These are phyloP conservation scores for Neurospora discreta DNA, from an alignment of 495 filamentous ascomycete species.

Conservation along the genomic window DNA sequence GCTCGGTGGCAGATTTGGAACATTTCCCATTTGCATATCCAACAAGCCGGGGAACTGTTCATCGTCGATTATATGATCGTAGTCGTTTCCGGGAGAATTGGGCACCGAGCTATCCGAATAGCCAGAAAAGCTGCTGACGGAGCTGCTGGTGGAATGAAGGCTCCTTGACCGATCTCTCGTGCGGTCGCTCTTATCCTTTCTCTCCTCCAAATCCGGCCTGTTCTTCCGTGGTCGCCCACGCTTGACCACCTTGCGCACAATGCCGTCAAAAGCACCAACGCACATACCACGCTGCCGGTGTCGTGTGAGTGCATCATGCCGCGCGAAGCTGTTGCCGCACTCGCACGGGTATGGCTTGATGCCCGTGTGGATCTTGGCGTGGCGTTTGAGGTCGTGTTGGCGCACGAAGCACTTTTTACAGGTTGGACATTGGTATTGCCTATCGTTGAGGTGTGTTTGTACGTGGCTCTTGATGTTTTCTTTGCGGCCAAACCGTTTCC, in stretches of 20 bases:
- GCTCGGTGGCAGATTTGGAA: background rate
- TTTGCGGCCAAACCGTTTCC: conserved; percentile 78
- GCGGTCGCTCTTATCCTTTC: conserved; percentile 51
- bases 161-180: conserved; percentile 35
- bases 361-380: conserved; percentile 90
- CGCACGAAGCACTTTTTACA: conserved; percentile 93
- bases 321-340: conserved; percentile 82
- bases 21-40: conserved; percentile 29
- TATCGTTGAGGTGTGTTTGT: conserved; percentile 91
- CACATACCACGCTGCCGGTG: conserved; percentile 94
- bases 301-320: conserved; percentile 88
- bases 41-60: conserved; percentile 28
- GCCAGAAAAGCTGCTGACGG: conserved; percentile 31
- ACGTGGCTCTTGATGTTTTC: conserved; percentile 98
- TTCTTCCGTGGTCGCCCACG: conserved; percentile 38
- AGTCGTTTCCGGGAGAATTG: conserved; percentile 31
- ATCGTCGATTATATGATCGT: conserved; percentile 35
- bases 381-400: conserved; percentile 92
- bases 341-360: conserved; percentile 86
- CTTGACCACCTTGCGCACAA: conserved; percentile 50
- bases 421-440: conserved; percentile 79
- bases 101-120: conserved; percentile 37
- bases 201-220: conserved; percentile 46
- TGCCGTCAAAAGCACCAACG: conserved; percentile 77
- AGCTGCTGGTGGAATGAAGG: conserved; percentile 32